Conservation (phyloP, 352 stramenopile genomes). For the Globisporangium cylindrosporum region DNA sequence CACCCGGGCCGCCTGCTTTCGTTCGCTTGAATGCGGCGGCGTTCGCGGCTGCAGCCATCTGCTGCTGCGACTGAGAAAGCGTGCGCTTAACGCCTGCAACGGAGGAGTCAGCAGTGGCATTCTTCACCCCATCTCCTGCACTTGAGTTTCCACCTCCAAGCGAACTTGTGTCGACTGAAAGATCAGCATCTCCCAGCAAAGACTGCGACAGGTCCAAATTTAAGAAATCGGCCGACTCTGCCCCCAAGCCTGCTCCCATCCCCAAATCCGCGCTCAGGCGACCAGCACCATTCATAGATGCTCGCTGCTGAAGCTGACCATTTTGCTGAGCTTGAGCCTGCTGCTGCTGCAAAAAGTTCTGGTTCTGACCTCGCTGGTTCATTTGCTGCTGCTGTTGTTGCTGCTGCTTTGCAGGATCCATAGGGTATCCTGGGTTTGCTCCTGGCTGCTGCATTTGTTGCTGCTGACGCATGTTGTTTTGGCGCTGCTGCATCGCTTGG, state of each 20-base stretch:
- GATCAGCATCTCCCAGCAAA: slow-evolving; percentile 61
- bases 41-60: slow-evolving; percentile 79
- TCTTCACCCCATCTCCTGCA: slow-evolving; percentile 32
- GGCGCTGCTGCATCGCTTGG: slow-evolving; percentile 44
- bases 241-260: slow-evolving; percentile 35
- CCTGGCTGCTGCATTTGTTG: slow-evolving; percentile 49
- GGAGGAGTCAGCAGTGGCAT: slow-evolving; percentile 21
- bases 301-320: slow-evolving; percentile 36
- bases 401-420: slow-evolving; percentile 18
- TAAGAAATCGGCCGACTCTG: slow-evolving; percentile 76
- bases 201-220: slow-evolving; percentile 76
- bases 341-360: slow-evolving; percentile 36
- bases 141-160: slow-evolving; percentile 24
- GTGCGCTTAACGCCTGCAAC: slow-evolving; percentile 59
- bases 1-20: slow-evolving; percentile 48
- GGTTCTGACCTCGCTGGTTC: slow-evolving; percentile 25
- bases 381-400: slow-evolving; percentile 42
- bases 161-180: slow-evolving; percentile 43
- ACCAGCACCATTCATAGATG: slow-evolving; percentile 31
- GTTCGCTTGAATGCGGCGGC: slow-evolving; percentile 79
- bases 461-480: slow-evolving; percentile 52
- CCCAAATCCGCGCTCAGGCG: slow-evolving; percentile 59
- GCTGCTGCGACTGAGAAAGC: slow-evolving; percentile 76
- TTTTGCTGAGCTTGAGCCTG: slow-evolving; percentile 39
- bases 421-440: slow-evolving; percentile 14